Conservation (phyloP, 495 filamentous ascomycete species). For the Neurospora sp. region DNA sequence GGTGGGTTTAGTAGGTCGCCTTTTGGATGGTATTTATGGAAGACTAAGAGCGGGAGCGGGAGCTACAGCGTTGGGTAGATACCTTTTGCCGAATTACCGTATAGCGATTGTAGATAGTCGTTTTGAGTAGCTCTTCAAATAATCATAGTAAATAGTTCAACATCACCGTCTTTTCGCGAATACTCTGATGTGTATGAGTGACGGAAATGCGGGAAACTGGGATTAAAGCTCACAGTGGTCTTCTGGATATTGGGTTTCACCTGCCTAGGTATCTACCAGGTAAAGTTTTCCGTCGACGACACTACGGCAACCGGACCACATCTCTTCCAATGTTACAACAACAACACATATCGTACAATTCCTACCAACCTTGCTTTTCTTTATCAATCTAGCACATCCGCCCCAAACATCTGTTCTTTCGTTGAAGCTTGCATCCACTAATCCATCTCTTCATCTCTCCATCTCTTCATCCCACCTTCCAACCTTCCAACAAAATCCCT, state of each 20-base stretch:
- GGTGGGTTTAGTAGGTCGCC: constrained; percentile 41
- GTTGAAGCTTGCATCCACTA: no score
- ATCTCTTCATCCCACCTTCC: background rate
- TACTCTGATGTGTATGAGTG: no score
- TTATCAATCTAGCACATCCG: background rate
- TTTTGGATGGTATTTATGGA: background rate
- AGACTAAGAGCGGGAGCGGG: background rate
- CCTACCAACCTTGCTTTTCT: background rate
- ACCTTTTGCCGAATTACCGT: background rate
- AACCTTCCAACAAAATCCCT: background rate
- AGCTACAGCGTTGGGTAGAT: background rate
- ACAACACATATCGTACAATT: background rate
- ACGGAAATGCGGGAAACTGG: background rate
- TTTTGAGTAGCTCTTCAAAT: background rate
- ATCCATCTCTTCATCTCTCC: no score
- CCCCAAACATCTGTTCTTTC: background rate
- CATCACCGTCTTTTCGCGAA: no score
- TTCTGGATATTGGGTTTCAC: background rate
- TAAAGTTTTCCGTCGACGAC: background rate
- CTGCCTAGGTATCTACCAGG: background rate
- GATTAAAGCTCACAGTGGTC: background rate
- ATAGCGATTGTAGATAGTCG: background rate
- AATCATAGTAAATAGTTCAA: background rate
- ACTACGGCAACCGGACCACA: background rate
- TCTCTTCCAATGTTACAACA: background rate